Evolutionary conservation across 495 filamentous ascomycete species (phyloP).

Genomic region (Barbatosphaeria neglecta): DNA sequence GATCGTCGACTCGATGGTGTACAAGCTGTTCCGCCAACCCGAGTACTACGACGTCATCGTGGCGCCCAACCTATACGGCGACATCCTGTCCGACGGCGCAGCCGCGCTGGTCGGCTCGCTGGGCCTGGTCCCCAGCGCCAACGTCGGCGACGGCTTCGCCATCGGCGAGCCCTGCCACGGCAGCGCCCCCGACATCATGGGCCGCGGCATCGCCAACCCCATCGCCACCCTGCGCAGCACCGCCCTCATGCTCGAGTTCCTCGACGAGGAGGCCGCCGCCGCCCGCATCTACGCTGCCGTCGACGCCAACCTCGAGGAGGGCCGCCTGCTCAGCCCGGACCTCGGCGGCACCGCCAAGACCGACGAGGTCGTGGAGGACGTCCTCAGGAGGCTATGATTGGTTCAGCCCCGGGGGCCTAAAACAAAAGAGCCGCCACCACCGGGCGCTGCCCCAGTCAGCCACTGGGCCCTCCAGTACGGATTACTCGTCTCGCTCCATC

Average conservation of each 20-base stretch:
- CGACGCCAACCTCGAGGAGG: slow-evolving; percentile 82
- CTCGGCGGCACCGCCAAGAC: slow-evolving; percentile 83
- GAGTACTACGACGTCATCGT: slow-evolving; percentile 94
- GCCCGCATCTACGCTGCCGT: slow-evolving; percentile 83
- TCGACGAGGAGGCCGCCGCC: slow-evolving; percentile 74
- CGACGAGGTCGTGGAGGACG: slow-evolving; percentile 79
- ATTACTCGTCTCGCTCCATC: too few species aligned
- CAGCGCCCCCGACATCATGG: slow-evolving; percentile 90
- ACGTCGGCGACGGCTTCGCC: slow-evolving; percentile 88
- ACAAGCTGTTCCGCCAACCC: slow-evolving; percentile 97
- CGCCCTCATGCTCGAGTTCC: slow-evolving; percentile 91
- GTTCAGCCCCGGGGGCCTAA: too few species aligned
- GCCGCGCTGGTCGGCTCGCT: slow-evolving; percentile 90
- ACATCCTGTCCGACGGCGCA: slow-evolving; percentile 91
- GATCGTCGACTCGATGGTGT: slow-evolving; percentile 98
- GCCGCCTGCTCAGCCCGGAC: slow-evolving; percentile 72
- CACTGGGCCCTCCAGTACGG: too few species aligned
- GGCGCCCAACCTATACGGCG: slow-evolving; percentile 94
- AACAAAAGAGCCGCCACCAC: too few species aligned
- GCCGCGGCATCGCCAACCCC: slow-evolving; percentile 84
- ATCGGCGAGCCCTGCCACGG: slow-evolving; percentile 99
- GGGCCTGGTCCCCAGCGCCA: slow-evolving; percentile 89
- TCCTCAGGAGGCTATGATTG: slow-evolving; percentile 40
- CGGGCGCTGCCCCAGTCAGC: too few species aligned
- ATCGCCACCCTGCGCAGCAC: slow-evolving; percentile 88